Conservation (phyloP, 2,329 filamentous ascomycete genomes). For the Fonsecaea pedrosoi region DNA sequence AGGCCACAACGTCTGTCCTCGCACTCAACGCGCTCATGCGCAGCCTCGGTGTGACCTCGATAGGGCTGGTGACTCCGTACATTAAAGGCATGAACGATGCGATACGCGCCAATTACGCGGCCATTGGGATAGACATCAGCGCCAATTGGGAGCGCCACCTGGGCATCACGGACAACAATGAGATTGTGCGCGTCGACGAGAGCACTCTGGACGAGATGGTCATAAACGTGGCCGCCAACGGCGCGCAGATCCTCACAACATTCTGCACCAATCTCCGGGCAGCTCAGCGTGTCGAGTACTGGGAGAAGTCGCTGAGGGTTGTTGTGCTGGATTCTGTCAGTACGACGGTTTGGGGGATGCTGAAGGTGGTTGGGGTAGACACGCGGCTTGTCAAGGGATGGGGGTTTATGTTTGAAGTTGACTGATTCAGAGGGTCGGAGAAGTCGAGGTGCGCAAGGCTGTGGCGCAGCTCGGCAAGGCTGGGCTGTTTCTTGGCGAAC, state of each 20-base stretch:
- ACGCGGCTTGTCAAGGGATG: conserved; percentile 42
- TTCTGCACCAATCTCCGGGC: conserved; percentile 56
- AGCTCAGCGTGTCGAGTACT: conserved; percentile 48
- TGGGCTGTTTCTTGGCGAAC: not conserved
- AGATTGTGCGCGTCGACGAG: conserved; percentile 48
- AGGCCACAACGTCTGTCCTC: conserved; percentile 52
- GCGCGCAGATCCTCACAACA: conserved; percentile 47
- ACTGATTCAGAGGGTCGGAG: conserved; percentile 4
- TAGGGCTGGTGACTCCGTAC: conserved; percentile 55
- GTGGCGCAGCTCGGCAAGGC: not conserved
- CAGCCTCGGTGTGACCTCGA: conserved; percentile 38
- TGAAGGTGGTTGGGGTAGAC: conserved; percentile 43
- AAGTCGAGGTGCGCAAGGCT: not conserved
- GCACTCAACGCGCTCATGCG: conserved; percentile 49
- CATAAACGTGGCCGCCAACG: conserved; percentile 31
- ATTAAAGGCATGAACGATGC: conserved; percentile 49
- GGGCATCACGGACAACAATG: conserved; percentile 47
- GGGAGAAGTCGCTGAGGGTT: conserved; percentile 47
- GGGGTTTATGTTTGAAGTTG: conserved; percentile 46
- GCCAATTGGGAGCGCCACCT: conserved; percentile 44
- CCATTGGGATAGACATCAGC: conserved; percentile 33
- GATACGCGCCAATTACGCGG: conserved; percentile 48
- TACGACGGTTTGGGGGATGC: conserved; percentile 53
- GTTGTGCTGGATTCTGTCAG: conserved; percentile 53
- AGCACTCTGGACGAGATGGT: conserved; percentile 36